Percentiles rank a stretch among this genome's conserved stretches.
Conservation (phyloP, 208 protist species). For the Leishmania guyanensis region DNA sequence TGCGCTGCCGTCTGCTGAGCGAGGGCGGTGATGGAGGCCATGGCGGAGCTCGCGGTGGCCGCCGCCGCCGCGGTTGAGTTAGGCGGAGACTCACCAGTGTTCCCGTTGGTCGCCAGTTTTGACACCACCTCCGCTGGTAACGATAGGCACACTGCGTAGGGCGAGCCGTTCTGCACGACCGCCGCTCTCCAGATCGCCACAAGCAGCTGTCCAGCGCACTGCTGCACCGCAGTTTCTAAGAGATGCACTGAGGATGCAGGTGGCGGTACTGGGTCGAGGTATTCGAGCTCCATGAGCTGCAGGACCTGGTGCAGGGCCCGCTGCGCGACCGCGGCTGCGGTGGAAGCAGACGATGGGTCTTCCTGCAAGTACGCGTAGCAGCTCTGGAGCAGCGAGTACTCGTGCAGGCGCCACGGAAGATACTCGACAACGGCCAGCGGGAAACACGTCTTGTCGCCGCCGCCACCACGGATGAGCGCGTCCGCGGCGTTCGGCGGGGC, state of each 20-base stretch:
- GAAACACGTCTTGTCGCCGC: constrained; percentile 29
- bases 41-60: not conserved
- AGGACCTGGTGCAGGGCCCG: constrained; percentile 46
- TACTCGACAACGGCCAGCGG: constrained; percentile 71
- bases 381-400: constrained; percentile 63
- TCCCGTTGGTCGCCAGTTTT: not conserved
- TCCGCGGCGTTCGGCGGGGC: not conserved
- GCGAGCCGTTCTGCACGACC: constrained; percentile 14
- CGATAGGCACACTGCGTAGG: not conserved
- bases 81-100: not conserved
- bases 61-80: not conserved
- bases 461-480: not conserved
- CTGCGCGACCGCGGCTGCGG: constrained; percentile 50
- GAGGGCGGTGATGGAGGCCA: not conserved
- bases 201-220: constrained; percentile 27
- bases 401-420: constrained; percentile 70
- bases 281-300: constrained; percentile 76
- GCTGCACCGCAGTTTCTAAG: constrained; percentile 47
- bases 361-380: constrained; percentile 52
- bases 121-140: not conserved
- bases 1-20: not conserved
- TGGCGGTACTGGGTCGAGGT: constrained; percentile 69
- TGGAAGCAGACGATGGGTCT: constrained; percentile 15
- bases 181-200: constrained; percentile 19
- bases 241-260: constrained; percentile 38